Evolutionary conservation across 495 filamentous ascomycete species (phyloP), one percentile per base, ranked within the genome.

Genomic region (Xylaria telfairii): DNA sequence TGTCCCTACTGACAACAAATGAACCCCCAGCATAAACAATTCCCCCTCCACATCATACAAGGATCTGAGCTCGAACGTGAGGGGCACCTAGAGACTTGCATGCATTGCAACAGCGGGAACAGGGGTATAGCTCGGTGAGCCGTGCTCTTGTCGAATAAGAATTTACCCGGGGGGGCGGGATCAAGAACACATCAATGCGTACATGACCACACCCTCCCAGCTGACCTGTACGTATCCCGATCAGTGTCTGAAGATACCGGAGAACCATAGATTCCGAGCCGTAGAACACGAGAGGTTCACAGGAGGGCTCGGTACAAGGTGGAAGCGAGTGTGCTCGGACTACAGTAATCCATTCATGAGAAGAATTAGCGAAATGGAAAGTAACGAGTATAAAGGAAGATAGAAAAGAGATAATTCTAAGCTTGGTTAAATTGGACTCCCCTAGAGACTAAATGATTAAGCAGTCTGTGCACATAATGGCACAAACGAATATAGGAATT

Each of bases 81-180:
- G 21, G 47, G 37, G 19, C 34, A 54, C 47, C 21, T 24, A 15
- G 28, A 53, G 63, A 28, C 30, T 10, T 21, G 9, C 19, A 65
- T 66, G 64, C 64, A 54, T 9, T 65, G 64, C n/a, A 41, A 66
- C 64, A 13, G 34, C 42, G 64, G 47, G 47, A 54, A 32, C 47
- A 53, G 19, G 47, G 64, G 47, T 65, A 39, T 4, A 32, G 28
- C 9, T 65, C 62, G 44, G 62, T 65, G 46, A 51, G 30, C 61
- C 44, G 62, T 24, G 30, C 37, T 37, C 62, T 37, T 26, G 28
- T 51, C 44, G 4, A 65, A 65, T 65, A 9, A 65, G 42, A 24
- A 65, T 65, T 65, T 65, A 65, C 44, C 62, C 62, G 19, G 44
- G 62, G 62, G 30, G 44, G 26, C 44, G 44, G 46, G 44, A 51